Conservation (phyloP, 2,329 filamentous ascomycete species). For the Diaporthe nobilis region DNA sequence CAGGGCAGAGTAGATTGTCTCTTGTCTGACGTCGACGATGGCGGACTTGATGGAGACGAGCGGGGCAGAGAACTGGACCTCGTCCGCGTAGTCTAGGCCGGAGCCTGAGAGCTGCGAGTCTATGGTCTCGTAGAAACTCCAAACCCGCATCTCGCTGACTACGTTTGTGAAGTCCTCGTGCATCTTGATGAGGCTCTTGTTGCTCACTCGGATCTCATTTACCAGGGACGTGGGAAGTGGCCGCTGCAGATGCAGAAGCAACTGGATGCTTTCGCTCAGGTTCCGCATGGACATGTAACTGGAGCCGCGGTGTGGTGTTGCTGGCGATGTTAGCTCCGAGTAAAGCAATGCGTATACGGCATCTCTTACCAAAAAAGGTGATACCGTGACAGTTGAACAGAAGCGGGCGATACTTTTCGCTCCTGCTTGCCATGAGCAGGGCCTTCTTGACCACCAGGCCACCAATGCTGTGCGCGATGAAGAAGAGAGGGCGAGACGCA, state of each 20-base stretch:
- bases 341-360: neutral
- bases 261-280: conserved; percentile 68
- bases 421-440: conserved; percentile 61
- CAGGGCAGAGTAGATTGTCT: conserved; percentile 63
- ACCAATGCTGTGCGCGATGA: conserved; percentile 73
- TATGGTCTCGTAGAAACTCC: conserved; percentile 75
- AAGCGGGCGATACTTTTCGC: conserved; percentile 57
- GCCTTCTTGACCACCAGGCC: conserved; percentile 72
- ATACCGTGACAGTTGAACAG: conserved; percentile 72
- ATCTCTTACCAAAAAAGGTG: conserved; percentile 68
- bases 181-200: conserved; percentile 61
- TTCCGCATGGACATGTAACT: conserved; percentile 73
- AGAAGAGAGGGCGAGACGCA: conserved; percentile 67
- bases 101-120: conserved; percentile 69
- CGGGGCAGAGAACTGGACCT: conserved; percentile 71
- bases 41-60: conserved; percentile 71
- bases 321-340: conserved; percentile 51
- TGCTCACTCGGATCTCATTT: conserved; percentile 64
- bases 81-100: conserved; percentile 53
- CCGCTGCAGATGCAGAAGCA: conserved; percentile 64
- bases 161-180: conserved; percentile 70
- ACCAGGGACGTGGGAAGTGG: conserved; percentile 66
- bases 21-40: conserved; percentile 64
- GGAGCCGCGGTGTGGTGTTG: conserved; percentile 73
- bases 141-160: conserved; percentile 70